A percentile compares a stretch with the other conserved stretches of the same genome.
Conservation (phyloP, 176 grass and related monocot genomes). For the Ampelocalamus luodianensis region DNA sequence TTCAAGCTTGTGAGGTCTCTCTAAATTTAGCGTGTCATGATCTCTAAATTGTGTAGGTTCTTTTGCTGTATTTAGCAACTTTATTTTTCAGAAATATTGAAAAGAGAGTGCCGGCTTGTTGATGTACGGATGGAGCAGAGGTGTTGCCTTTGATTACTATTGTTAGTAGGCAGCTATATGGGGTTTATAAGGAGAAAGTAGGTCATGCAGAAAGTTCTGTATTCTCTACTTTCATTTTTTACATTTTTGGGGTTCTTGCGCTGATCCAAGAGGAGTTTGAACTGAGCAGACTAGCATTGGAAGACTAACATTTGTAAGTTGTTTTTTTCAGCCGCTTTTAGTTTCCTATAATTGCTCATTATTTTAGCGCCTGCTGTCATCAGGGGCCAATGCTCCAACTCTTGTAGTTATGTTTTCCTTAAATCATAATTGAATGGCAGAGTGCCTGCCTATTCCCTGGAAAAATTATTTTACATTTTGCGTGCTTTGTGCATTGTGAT, state of each 20-base stretch:
- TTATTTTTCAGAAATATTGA: background rate
- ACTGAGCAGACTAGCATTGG: background rate
- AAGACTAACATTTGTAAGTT: background rate
- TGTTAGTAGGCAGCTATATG: background rate
- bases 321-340: background rate
- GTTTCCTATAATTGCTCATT: conserved; percentile 11
- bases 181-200: background rate
- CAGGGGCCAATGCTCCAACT: background rate
- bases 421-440: background rate
- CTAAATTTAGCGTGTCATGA: background rate
- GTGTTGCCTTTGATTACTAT: background rate
- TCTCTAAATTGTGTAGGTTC: background rate
- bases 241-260: background rate
- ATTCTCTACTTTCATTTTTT: conserved; percentile 15
- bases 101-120: background rate
- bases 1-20: background rate
- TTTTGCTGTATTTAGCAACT: background rate
- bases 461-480: background rate
- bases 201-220: background rate
- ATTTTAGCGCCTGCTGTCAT: background rate
- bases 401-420: background rate
- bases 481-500: conserved; percentile 17
- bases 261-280: background rate
- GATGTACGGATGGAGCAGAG: background rate
- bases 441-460: background rate